Evolutionary conservation across 345 rosid genomes (phyloP).

Genomic region (Corchorus capsularis): DNA sequence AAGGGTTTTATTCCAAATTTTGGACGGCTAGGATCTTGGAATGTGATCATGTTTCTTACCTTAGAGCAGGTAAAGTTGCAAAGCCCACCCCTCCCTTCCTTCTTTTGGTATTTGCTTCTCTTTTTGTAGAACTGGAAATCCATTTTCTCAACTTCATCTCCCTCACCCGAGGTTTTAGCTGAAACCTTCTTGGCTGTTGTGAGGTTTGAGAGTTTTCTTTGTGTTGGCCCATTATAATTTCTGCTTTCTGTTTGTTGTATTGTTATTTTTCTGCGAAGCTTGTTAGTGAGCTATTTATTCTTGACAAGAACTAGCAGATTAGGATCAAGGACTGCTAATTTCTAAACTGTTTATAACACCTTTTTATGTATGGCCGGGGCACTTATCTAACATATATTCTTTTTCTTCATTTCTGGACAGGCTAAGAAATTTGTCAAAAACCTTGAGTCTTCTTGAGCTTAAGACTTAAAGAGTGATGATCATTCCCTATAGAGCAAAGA

Average conservation of each 20-base stretch:
- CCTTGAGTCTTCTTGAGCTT: slow-evolving; percentile 51
- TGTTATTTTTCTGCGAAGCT: neutral
- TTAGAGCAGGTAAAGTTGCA: slow-evolving; percentile 75
- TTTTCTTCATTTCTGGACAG: slow-evolving; percentile 34
- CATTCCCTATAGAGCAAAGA: neutral
- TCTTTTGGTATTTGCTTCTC: neutral
- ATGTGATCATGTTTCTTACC: slow-evolving; percentile 93
- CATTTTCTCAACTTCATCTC: neutral
- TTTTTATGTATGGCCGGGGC: neutral
- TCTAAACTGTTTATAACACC: neutral
- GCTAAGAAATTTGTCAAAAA: slow-evolving; percentile 58
- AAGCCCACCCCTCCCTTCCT: neutral
- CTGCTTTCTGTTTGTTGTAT: neutral
- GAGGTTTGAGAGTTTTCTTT: neutral
- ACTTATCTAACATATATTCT: neutral
- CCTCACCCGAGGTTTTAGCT: neutral
- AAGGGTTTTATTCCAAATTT: slow-evolving; percentile 96
- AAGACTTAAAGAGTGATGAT: neutral
- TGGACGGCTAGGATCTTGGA: slow-evolving; percentile 98
- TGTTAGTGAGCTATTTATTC: neutral
- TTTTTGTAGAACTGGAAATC: neutral
- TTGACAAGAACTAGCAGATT: neutral
- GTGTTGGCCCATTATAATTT: neutral
- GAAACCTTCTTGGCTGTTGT: neutral
- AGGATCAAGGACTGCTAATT: neutral